phyloP scores from a whole-genome alignment of 2,329 filamentous ascomycete species.

The Nakataea oryzae region DNA sequence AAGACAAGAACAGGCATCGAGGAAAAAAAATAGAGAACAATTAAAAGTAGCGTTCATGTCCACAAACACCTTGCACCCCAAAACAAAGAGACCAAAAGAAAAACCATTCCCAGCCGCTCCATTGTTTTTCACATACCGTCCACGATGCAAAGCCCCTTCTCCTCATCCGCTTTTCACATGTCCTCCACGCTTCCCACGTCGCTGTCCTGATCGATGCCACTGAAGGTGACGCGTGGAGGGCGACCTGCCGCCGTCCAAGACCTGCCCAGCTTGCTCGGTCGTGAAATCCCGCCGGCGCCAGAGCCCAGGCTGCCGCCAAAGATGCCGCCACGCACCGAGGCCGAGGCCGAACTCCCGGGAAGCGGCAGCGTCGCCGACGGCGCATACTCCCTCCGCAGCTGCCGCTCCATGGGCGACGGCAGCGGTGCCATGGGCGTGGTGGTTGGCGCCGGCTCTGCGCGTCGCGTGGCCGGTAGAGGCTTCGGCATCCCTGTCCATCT shows the following conservation, averaged over 20 bases:
- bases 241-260: constrained; percentile 1
- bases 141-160: background rate
- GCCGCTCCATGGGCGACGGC: constrained; percentile 12
- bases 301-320: background rate
- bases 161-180: background rate
- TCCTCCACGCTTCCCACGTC: background rate
- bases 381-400: constrained; percentile 11
- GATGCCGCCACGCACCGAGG: background rate
- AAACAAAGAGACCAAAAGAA: background rate
- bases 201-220: background rate
- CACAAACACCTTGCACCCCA: background rate
- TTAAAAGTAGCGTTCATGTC: background rate
- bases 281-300: background rate
- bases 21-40: background rate
- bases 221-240: constrained; percentile 9
- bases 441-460: constrained; percentile 3
- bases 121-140: background rate
- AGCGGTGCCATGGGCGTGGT: constrained; percentile 13
- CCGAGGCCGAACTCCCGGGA: background rate
- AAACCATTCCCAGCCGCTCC: background rate
- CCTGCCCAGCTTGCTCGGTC: background rate
- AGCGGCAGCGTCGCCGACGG: background rate
- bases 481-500: background rate
- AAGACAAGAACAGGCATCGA: background rate
- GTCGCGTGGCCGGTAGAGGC: background rate